These are phyloP conservation scores for Begonia loranthoides DNA, from an alignment of 306 rosid species.

Conservation along the genomic window DNA sequence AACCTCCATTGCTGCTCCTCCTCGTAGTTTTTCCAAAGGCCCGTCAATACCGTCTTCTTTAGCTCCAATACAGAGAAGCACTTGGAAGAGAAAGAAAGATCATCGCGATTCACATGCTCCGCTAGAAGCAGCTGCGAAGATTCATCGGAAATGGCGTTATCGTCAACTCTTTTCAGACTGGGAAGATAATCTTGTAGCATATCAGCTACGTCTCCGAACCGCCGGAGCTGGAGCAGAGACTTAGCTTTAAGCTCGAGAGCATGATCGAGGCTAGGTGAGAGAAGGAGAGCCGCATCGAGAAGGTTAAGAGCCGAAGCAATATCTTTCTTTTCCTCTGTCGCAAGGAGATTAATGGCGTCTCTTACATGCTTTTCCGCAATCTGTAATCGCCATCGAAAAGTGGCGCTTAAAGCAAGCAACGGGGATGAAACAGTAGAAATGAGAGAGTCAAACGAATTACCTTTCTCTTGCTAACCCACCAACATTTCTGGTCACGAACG, in stretches of 20 bases:
- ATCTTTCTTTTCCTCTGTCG: conserved; percentile 48
- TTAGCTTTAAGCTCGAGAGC: conserved; percentile 78
- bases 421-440: neutral
- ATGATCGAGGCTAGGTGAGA: conserved; percentile 55
- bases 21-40: conserved; percentile 46
- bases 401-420: too few species aligned
- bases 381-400: conserved; percentile 12
- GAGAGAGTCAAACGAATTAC: conserved; percentile 7
- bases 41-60: conserved; percentile 75
- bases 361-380: conserved; percentile 61
- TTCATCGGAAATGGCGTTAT: conserved; percentile 39
- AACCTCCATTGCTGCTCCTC: conserved; percentile 91
- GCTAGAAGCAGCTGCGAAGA: conserved; percentile 51
- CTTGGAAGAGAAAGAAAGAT: conserved; percentile 39
- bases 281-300: conserved; percentile 65
- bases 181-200: conserved; percentile 95
- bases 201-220: conserved; percentile 71
- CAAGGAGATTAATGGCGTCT: conserved; percentile 56
- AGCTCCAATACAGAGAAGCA: conserved; percentile 80
- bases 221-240: conserved; percentile 52
- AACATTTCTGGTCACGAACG: conserved; percentile 55
- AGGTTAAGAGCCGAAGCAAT: conserved; percentile 55
- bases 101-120: conserved; percentile 57
- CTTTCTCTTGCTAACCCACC: conserved; percentile 86
- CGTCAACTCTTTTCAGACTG: conserved; percentile 49